Percentiles rank a stretch among this genome's conserved stretches.
Evolutionary conservation across 2,329 filamentous ascomycete species (phyloP).

Genomic region (Xylariales sp.): DNA sequence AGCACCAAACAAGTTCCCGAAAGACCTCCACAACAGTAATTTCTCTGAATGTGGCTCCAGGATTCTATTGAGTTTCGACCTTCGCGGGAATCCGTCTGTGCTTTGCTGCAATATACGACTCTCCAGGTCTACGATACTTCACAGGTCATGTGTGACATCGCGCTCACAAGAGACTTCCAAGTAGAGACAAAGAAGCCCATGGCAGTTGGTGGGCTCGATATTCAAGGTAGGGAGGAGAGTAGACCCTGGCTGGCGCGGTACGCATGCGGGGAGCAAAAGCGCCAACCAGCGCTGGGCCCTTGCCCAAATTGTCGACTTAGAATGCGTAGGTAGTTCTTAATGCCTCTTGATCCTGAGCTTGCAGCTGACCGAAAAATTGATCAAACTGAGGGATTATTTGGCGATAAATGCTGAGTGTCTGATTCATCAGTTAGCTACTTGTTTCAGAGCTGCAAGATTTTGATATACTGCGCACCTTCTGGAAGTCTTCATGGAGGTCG

Average conservation of each 20-base stretch:
- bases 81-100: background rate
- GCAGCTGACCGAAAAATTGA: constrained; percentile 64
- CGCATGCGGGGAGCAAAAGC: background rate
- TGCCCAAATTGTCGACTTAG: constrained; percentile 39
- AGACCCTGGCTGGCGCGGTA: background rate
- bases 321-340: constrained; percentile 62
- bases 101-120: background rate
- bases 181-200: constrained; percentile 7
- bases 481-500: constrained; percentile 77
- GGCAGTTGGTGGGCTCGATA: background rate
- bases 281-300: background rate
- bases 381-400: constrained; percentile 70
- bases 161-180: background rate
- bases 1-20: background rate
- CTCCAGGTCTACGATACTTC: background rate
- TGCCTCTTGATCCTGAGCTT: constrained; percentile 61
- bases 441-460: background rate
- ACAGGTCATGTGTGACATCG: constrained; percentile 1
- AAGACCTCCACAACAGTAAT: background rate
- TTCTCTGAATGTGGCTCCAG: background rate
- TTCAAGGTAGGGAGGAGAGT: background rate
- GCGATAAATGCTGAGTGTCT: constrained; percentile 67
- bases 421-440: constrained; percentile 29
- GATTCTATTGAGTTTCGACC: background rate
- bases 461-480: constrained; percentile 69